Conservation (phyloP, 495 filamentous ascomycete species). For the Cercophora sp. region DNA sequence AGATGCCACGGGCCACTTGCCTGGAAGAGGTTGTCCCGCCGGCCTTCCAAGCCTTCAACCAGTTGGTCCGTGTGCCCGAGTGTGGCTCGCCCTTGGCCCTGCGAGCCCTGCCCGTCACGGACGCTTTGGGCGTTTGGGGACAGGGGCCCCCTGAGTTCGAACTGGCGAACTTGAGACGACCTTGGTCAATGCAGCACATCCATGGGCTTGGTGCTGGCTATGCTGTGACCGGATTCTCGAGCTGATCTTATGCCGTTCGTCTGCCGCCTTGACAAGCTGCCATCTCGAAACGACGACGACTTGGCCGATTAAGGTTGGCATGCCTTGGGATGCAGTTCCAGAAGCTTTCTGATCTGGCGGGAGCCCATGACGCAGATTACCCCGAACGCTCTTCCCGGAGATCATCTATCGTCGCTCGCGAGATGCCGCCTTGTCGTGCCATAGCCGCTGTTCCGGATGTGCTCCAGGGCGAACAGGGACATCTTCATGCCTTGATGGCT, state of each 20-base stretch:
- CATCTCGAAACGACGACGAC: constrained; percentile 25
- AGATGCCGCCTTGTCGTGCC: constrained; percentile 13
- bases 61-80: constrained; percentile 20
- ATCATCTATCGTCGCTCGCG: constrained; percentile 16
- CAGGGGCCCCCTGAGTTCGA: constrained; percentile 24
- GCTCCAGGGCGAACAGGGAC: constrained; percentile 18
- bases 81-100: no score
- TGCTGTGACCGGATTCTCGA: constrained; percentile 48
- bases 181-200: constrained; percentile 34
- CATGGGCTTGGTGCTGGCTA: constrained; percentile 17
- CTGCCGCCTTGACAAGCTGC: constrained; percentile 19
- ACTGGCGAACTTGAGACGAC: constrained; percentile 47
- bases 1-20: constrained; percentile 22
- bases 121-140: constrained; percentile 30
- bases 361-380: constrained; percentile 19
- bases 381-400: constrained; percentile 14
- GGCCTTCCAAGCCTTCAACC: constrained; percentile 22
- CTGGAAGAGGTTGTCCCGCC: constrained; percentile 28
- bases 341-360: constrained; percentile 25
- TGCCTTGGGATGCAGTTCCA: constrained; percentile 24
- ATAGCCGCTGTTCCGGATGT: constrained; percentile 22
- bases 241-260: constrained; percentile 48
- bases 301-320: constrained; percentile 14
- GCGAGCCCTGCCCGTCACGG: constrained; percentile 22
- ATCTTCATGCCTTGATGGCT: constrained; percentile 18